Conservation (phyloP, 495 filamentous ascomycete species). For the Cenococcum geophilum region DNA sequence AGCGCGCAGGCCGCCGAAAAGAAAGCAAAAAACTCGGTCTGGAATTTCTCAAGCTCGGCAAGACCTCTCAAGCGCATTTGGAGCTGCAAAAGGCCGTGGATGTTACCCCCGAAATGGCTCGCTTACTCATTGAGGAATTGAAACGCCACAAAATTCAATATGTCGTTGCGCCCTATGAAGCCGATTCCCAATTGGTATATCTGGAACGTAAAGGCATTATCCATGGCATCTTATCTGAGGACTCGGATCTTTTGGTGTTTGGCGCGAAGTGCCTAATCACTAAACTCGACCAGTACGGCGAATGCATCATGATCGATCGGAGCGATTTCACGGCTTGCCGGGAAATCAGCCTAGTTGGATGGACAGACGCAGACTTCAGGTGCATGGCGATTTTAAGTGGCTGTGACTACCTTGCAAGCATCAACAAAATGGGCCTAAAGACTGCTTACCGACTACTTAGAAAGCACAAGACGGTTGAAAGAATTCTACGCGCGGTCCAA, state of each 20-base stretch:
- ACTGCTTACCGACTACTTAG: constrained; percentile 86
- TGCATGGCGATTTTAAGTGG: constrained; percentile 95
- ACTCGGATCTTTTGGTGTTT: constrained; percentile 94
- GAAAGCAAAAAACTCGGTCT: constrained; percentile 67
- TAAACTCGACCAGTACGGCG: constrained; percentile 89
- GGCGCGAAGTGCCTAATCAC: constrained; percentile 85
- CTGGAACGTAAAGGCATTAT: constrained; percentile 79
- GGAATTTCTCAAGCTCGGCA: constrained; percentile 73
- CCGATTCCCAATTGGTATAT: constrained; percentile 92
- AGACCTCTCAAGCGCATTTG: constrained; percentile 68
- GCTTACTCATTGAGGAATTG: constrained; percentile 83
- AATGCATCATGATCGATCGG: constrained; percentile 85
- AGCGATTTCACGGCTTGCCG: constrained; percentile 80
- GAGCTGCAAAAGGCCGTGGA: constrained; percentile 96
- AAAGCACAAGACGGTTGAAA: constrained; percentile 81
- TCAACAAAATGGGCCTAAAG: constrained; percentile 82
- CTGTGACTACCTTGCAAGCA: constrained; percentile 89
- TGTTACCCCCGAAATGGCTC: constrained; percentile 92
- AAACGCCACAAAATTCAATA: constrained; percentile 74
- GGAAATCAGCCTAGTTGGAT: constrained; percentile 82
- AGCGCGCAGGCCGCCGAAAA: constrained; percentile 61
- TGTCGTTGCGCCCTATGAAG: constrained; percentile 95
- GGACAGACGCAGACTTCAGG: constrained; percentile 86
- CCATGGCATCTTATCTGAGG: constrained; percentile 85
- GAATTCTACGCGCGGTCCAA: constrained; percentile 69